These are phyloP conservation scores for Penicillium sp. DNA, from an alignment of 2,329 filamentous ascomycete genomes.

Conservation along the genomic window DNA sequence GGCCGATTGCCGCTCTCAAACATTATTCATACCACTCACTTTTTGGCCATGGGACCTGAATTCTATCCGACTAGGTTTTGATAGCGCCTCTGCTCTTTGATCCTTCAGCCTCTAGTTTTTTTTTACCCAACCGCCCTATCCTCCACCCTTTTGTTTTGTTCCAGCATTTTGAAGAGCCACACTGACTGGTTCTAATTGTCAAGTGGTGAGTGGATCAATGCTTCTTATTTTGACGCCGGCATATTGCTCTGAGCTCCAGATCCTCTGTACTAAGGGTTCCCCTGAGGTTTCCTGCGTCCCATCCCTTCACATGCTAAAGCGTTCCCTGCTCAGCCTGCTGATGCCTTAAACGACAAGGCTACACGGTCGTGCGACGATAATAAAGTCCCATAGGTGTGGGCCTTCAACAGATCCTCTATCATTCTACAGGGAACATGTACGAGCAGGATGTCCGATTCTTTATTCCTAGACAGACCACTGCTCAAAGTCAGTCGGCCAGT, in stretches of 20 bases:
- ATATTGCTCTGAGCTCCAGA: neutral
- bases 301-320: neutral
- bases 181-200: neutral
- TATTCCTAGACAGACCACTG: slow-evolving; percentile 46
- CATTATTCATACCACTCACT: slow-evolving; percentile 1
- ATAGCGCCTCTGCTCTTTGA: slow-evolving; percentile 14
- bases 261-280: no score
- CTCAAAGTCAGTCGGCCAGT: slow-evolving; percentile 74
- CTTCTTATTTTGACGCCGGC: neutral
- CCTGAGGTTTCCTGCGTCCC: neutral
- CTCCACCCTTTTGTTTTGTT: neutral
- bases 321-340: neutral
- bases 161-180: neutral
- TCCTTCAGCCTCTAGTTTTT: slow-evolving; percentile 11
- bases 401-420: neutral
- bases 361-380: neutral
- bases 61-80: slow-evolving; percentile 4
- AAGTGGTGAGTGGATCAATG: slow-evolving; percentile 1
- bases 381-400: neutral
- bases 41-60: slow-evolving; percentile 10
- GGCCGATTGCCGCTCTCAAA: neutral
- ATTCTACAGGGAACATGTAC: slow-evolving; percentile 29
- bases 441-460: slow-evolving; percentile 38
- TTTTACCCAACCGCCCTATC: slow-evolving; percentile 5
- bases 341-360: neutral